phyloP scores from a whole-genome alignment of 345 rosid genomes.

The Ceriops decandra region DNA sequence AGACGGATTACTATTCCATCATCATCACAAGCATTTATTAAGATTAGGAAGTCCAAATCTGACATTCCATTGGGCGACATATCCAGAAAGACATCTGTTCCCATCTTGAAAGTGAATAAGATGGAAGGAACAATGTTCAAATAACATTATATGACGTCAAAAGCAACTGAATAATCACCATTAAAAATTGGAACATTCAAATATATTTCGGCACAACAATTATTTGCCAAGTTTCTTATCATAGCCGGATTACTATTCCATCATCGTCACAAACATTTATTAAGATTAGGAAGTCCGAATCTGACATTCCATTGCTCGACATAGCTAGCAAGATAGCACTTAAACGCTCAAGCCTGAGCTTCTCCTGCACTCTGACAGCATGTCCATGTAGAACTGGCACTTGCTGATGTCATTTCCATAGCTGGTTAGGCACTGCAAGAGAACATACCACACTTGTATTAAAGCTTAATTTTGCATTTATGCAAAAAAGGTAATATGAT shows the following conservation, averaged over 20 bases:
- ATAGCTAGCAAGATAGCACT: not conserved
- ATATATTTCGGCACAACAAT: not conserved
- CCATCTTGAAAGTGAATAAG: no score
- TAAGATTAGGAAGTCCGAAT: not conserved
- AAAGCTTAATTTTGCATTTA: not conserved
- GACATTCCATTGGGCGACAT: not conserved
- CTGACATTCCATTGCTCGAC: not conserved
- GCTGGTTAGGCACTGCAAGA: slow-evolving; percentile 69
- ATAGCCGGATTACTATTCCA: not conserved
- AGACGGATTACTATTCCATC: not conserved
- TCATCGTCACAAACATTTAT: not conserved
- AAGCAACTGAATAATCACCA: not conserved
- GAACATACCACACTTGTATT: not conserved
- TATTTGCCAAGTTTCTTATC: not conserved
- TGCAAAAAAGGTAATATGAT: no score
- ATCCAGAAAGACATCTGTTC: not conserved
- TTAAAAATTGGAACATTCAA: not conserved
- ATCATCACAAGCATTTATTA: not conserved
- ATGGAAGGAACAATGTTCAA: no score
- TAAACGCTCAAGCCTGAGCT: slow-evolving; percentile 61
- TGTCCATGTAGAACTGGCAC: slow-evolving; percentile 99
- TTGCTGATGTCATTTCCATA: slow-evolving; percentile 83
- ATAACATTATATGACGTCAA: no score
- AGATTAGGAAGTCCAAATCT: not conserved
- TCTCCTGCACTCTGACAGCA: slow-evolving; percentile 89